Percentiles rank a stretch among this genome's conserved stretches.
Evolutionary conservation across 768 basidiomycete species (phyloP).

Genomic region (Suillus spraguei): DNA sequence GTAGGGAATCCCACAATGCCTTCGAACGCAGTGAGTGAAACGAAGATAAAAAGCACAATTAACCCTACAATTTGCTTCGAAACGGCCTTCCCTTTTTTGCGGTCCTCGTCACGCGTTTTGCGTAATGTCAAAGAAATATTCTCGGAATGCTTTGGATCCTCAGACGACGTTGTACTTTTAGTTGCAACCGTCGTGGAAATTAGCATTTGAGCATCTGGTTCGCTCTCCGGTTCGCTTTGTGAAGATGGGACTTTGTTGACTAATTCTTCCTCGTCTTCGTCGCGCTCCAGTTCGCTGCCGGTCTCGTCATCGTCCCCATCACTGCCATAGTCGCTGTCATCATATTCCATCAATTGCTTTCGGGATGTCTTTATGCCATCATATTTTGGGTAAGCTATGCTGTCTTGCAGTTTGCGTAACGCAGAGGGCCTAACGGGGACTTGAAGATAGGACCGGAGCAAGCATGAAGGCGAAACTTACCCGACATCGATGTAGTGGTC

Average conservation of each 20-base stretch:
- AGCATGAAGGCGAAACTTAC: conserved; percentile 42
- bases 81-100: conserved; percentile 83
- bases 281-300: conserved; percentile 14
- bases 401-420: conserved; percentile 65
- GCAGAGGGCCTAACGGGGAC: conserved; percentile 58
- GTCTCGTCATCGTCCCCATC: conserved; percentile 31
- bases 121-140: conserved; percentile 57
- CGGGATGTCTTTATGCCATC: conserved; percentile 67
- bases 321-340: conserved; percentile 19
- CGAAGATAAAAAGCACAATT: conserved; percentile 13
- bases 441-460: conserved; percentile 7
- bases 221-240: conserved; percentile 18
- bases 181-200: conserved; percentile 15
- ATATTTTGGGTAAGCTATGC: conserved; percentile 78
- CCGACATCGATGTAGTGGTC: conserved; percentile 89
- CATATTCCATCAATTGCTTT: conserved; percentile 51
- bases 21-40: conserved; percentile 32
- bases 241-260: conserved; percentile 13
- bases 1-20: conserved; percentile 83
- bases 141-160: conserved; percentile 22
- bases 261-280: conserved; percentile 17
- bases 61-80: conserved; percentile 75
- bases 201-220: background rate
- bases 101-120: conserved; percentile 67
- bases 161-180: conserved; percentile 17